phyloP scores from a whole-genome alignment of 208 protist species.

The Leishmania amazonensis region DNA sequence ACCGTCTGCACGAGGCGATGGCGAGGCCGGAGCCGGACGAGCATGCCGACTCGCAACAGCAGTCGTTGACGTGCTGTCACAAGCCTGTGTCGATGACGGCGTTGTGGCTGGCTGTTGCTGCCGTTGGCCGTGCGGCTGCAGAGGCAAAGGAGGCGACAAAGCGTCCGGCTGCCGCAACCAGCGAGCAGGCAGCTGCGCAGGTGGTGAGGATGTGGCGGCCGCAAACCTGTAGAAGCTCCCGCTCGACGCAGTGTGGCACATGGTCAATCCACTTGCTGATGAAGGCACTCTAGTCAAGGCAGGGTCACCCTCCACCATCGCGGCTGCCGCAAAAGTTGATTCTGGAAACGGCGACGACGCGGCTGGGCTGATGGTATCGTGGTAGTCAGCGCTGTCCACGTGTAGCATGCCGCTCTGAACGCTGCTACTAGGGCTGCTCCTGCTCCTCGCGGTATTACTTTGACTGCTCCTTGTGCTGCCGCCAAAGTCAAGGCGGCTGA shows the following conservation, averaged over 20 bases:
- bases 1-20: background rate
- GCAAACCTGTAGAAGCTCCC: background rate
- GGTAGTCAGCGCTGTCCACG: slow-evolving; percentile 25
- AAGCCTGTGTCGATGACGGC: background rate
- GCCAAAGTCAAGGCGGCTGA: background rate
- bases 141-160: background rate
- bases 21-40: background rate
- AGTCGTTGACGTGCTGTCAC: background rate
- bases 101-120: background rate
- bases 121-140: background rate
- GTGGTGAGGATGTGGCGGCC: background rate
- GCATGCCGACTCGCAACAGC: background rate
- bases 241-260: background rate
- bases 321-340: background rate
- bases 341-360: background rate
- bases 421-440: background rate
- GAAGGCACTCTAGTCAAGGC: background rate
- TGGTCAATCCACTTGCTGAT: background rate
- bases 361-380: slow-evolving; percentile 18
- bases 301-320: background rate
- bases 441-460: background rate
- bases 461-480: background rate
- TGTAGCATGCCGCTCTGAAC: slow-evolving; percentile 1
- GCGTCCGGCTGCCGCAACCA: background rate
- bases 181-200: background rate